Conservation (phyloP, 106 monocot species). For the Allium sativum region DNA sequence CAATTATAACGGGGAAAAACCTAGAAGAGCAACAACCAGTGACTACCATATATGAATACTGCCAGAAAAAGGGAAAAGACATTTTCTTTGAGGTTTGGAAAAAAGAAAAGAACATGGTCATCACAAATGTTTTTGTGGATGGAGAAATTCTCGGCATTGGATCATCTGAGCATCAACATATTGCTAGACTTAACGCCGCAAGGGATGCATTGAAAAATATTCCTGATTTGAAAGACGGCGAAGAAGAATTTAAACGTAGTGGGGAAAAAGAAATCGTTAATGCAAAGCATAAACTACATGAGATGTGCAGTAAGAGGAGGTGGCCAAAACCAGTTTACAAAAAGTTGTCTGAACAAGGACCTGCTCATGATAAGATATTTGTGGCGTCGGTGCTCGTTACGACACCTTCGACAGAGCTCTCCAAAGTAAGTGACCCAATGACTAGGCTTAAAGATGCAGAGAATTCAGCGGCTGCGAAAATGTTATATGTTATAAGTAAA, state of each 20-base stretch:
- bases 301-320: slow-evolving; percentile 29
- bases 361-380: slow-evolving; percentile 30
- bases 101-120: slow-evolving; percentile 4
- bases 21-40: slow-evolving; percentile 33
- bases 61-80: slow-evolving; percentile 30
- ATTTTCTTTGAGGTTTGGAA: slow-evolving; percentile 19
- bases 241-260: background rate
- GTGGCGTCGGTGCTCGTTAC: slow-evolving; percentile 34
- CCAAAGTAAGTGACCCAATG: slow-evolving; percentile 14
- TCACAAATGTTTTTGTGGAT: slow-evolving; percentile 29
- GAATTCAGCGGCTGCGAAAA: slow-evolving; percentile 35
- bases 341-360: slow-evolving; percentile 19
- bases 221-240: background rate
- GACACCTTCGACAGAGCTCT: background rate
- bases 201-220: slow-evolving; percentile 43
- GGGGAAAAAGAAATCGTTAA: slow-evolving; percentile 1
- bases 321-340: slow-evolving; percentile 40
- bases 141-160: slow-evolving; percentile 28
- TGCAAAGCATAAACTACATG: slow-evolving; percentile 35
- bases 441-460: slow-evolving; percentile 35
- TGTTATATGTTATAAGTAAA: slow-evolving; percentile 6
- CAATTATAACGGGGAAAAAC: slow-evolving; percentile 27
- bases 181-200: slow-evolving; percentile 50
- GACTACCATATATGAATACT: slow-evolving; percentile 25
- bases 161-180: slow-evolving; percentile 27